Base-by-base conservation (phyloP, 1,139 yeast species). In the Protomyces macrosporus region DNA sequence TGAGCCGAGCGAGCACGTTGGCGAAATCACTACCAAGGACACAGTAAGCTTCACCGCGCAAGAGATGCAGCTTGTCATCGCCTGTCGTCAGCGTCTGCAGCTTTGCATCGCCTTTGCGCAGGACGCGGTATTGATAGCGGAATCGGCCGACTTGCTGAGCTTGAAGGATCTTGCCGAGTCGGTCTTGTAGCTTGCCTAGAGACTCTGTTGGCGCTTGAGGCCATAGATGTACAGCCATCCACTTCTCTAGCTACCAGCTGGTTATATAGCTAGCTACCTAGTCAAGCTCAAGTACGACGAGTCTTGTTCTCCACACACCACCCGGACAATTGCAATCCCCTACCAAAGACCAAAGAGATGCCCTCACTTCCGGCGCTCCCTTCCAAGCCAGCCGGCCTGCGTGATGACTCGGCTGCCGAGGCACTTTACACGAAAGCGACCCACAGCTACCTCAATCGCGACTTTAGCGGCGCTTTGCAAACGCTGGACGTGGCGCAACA, bases 361-460 rank as follows among this genome's bases (percentile, higher is more conserved):
- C 62, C 62, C 3, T 58, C 62, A 6, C 35, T 58, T 10, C 62
- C 62, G 9, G 53, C 52, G 32, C 53, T 58, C 3, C 62, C 62
- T 2, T 39, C 40, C 16, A 58, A 58, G 45, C 53, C 53, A 7
- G 35, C 55, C 33, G 37, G 56, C 16, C 23, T 58, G 53, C 42
- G 55, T 10, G 54, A 58, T 12, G 45, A 37, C 33, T 23, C 56
- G n/a, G 56, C 62, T 6, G 33, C 39, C n/a, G 37, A 52, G 33
- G 56, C 56, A 14, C 52, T 58, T 3, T 52, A 52, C 33, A 58
- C 35, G 6, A 51, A 58, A 40, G 62, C 62, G 2, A 58, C 62
- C 10, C 42, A 55, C 35, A 53, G 39, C 30, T 58, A 58, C 35
- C 48, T 58, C 45, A 51, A 40, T 35, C 56, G 56, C 37, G 45